Base-by-base conservation (phyloP, 805 yeast species). In the Candida schatavii region DNA sequence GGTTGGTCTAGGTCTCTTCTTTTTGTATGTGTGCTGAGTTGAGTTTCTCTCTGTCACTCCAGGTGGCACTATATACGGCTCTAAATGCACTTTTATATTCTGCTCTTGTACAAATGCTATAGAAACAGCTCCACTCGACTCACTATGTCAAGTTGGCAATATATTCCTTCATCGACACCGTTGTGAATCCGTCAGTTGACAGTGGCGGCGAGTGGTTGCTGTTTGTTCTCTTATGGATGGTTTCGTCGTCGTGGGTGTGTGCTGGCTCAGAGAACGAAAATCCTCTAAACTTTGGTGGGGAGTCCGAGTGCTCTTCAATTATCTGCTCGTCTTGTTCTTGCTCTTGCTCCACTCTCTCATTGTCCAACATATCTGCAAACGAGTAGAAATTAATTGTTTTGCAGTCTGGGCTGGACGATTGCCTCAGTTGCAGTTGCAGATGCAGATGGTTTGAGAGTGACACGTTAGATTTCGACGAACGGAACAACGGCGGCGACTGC, bases 351-450 rank as follows among this genome's bases (percentile, higher is more conserved):
- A 46, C 44, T 17, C 42, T 44, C 39, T 60, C 64, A 32, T 56
- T 50, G 27, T 49, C 49, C 10, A 58, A 40, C 48, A 61, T 55
- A 25, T 62, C 67, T 2, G 64, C 66, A 47, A 52, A 62, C n/a
- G 63, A 58, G 44, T 58, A 62, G 37, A 53, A 62, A 26, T 61
- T 59, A 28, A 62, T 56, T 6, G 63, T 56, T n/a, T 50, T 41
- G 31, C 28, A 15, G 28, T 38, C 35, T 19, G 34, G 35, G 32
- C 37, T 28, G 40, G 30, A 28, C 27, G 45, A 20, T 36, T 23
- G 46, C n/a, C n/a, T n/a, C 39, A 22, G 32, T 30, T 20, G 37
- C 41, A 19, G 41, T 41, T 39, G 41, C 33, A 20, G 44, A 33
- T n/a, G 40, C 30, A 23, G 37, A 17, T 39, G 44, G 14, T 30